A percentile compares a stretch with the other conserved stretches of the same genome.
Evolutionary conservation across 2,329 filamentous ascomycete species (phyloP).

Genomic region (Phaeosphaeria sp.): DNA sequence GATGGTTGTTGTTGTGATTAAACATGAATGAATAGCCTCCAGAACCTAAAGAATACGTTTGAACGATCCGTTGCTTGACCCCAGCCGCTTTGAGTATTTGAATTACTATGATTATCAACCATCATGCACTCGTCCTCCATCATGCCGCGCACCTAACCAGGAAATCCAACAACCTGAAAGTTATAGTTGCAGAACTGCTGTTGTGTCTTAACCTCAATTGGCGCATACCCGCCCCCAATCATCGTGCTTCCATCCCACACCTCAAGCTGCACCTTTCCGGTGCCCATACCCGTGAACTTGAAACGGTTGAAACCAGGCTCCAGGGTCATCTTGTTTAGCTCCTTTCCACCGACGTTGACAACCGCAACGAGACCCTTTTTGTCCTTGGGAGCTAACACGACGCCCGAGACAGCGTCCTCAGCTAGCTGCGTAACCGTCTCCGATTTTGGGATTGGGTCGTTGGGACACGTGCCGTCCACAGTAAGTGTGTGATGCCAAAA

Average conservation of each 20-base stretch:
- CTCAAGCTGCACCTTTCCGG: slow-evolving; percentile 34
- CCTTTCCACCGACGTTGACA: slow-evolving; percentile 26
- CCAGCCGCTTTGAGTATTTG: no score
- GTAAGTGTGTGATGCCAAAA: slow-evolving; percentile 31
- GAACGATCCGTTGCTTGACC: no score
- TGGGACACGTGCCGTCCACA: slow-evolving; percentile 44
- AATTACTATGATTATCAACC: no score
- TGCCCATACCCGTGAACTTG: slow-evolving; percentile 23
- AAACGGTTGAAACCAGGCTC: slow-evolving; percentile 28
- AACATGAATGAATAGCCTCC: neutral
- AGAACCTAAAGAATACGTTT: no score
- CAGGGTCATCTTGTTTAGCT: slow-evolving; percentile 18
- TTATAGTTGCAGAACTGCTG: slow-evolving; percentile 22
- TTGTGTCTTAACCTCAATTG: slow-evolving; percentile 10
- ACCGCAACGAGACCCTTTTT: slow-evolving; percentile 24
- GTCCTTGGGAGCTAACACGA: slow-evolving; percentile 21
- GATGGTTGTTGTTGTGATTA: neutral
- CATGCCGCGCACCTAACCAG: slow-evolving; percentile 1
- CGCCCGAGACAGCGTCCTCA: slow-evolving; percentile 16
- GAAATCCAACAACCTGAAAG: slow-evolving; percentile 7
- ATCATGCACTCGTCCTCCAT: no score
- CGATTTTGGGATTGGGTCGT: slow-evolving; percentile 50
- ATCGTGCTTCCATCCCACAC: slow-evolving; percentile 31
- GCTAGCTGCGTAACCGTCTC: slow-evolving; percentile 8
- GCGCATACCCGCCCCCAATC: slow-evolving; percentile 25